These are phyloP conservation scores for Diplodia seriata DNA, from an alignment of 2,329 filamentous ascomycete species.

Conservation along the genomic window DNA sequence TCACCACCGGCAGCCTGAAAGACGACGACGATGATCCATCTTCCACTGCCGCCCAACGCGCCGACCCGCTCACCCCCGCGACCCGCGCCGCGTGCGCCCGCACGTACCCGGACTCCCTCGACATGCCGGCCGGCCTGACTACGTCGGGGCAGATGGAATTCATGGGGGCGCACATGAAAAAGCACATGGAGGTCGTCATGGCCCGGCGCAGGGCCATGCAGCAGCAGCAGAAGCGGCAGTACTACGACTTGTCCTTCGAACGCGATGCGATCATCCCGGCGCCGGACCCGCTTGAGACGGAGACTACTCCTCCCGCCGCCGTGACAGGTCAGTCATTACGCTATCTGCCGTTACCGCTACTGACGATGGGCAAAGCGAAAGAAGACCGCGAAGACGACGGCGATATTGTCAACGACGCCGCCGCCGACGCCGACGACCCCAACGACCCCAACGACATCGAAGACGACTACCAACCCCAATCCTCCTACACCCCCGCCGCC, in stretches of 20 bases:
- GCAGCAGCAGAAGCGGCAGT: too few species aligned
- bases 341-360: too few species aligned
- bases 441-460: not conserved
- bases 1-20: not conserved
- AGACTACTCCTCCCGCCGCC: too few species aligned
- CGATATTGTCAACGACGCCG: not conserved
- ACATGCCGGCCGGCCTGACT: not conserved
- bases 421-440: too few species aligned
- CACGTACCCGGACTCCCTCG: not conserved
- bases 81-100: not conserved
- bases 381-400: too few species aligned
- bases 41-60: not conserved
- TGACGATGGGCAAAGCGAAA: too few species aligned
- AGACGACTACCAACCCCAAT: not conserved
- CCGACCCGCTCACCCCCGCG: not conserved
- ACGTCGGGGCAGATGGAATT: not conserved
- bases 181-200: not conserved
- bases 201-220: not conserved
- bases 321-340: too few species aligned
- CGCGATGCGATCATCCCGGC: too few species aligned
- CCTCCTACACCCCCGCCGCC: not conserved
- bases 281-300: too few species aligned
- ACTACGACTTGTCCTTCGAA: too few species aligned
- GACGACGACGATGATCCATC: too few species aligned
- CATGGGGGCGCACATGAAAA: not conserved